These are phyloP conservation scores for Penicillium herquei DNA, from an alignment of 495 filamentous ascomycete genomes.

Conservation along the genomic window DNA sequence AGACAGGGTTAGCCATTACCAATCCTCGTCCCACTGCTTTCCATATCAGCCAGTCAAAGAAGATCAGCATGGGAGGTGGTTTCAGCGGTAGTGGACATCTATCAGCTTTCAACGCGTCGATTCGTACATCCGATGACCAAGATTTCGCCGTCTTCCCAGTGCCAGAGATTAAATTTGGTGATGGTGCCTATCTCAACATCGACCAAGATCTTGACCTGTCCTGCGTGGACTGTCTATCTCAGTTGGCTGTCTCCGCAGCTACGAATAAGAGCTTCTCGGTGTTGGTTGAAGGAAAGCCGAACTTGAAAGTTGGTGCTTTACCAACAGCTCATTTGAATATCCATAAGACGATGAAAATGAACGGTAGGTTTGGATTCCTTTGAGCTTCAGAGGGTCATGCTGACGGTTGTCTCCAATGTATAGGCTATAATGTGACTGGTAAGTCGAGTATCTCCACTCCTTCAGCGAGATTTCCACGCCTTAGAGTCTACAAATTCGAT, in stretches of 20 bases:
- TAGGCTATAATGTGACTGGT: constrained; percentile 30
- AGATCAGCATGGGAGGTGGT: constrained; percentile 20
- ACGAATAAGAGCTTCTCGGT: constrained; percentile 23
- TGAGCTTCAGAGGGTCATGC: not conserved
- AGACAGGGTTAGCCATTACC: constrained; percentile 24
- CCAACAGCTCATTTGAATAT: constrained; percentile 31
- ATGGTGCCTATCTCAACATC: constrained; percentile 17
- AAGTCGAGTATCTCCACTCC: not conserved
- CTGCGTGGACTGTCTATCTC: constrained; percentile 29
- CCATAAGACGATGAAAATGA: constrained; percentile 27
- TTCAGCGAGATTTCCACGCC: no score
- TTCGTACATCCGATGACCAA: constrained; percentile 13
- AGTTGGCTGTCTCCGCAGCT: constrained; percentile 20
- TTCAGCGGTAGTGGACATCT: constrained; percentile 29
- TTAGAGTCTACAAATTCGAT: no score
- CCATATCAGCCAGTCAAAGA: constrained; percentile 23
- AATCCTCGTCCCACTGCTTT: constrained; percentile 20
- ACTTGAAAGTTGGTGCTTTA: constrained; percentile 21
- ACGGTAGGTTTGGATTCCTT: constrained; percentile 1
- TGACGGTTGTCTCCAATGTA: not conserved
- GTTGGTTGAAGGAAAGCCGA: constrained; percentile 21
- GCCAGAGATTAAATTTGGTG: constrained; percentile 19
- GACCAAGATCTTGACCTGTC: constrained; percentile 29
- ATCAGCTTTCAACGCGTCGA: constrained; percentile 25
- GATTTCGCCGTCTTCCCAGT: constrained; percentile 25